A percentile compares a stretch with the other conserved stretches of the same genome.
phyloP scores from a whole-genome alignment of 2,329 filamentous ascomycete species.

The Phaeosphaeria sp. region DNA sequence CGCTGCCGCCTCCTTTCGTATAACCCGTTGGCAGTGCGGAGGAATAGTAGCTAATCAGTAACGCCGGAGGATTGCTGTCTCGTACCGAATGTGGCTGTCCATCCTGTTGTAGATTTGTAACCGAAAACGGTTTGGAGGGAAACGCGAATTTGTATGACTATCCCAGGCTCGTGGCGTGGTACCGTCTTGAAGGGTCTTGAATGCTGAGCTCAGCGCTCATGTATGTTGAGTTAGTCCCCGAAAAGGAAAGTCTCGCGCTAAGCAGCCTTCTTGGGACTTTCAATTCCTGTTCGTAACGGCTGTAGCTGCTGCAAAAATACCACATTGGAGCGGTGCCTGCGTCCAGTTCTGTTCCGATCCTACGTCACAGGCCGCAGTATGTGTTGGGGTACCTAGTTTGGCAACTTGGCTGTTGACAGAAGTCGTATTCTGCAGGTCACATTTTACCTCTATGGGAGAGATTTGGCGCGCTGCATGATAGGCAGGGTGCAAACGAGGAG shows the following conservation, averaged over 20 bases:
- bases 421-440: neutral
- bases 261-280: neutral
- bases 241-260: neutral
- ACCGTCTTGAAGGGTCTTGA: neutral
- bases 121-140: neutral
- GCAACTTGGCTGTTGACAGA: neutral
- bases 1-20: neutral
- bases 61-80: neutral
- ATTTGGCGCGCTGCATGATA: neutral
- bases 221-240: neutral
- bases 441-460: neutral
- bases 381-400: neutral
- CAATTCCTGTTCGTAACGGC: neutral
- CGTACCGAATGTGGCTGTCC: neutral
- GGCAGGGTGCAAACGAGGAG: neutral
- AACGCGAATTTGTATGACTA: neutral
- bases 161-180: neutral
- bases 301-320: neutral
- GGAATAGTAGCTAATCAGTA: too few relatives aligned
- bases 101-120: neutral
- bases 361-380: neutral
- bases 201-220: neutral
- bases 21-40: neutral
- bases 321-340: neutral
- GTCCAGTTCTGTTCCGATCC: neutral